Percentiles rank a stretch among this genome's conserved stretches.
Evolutionary conservation across 352 stramenopile genomes (phyloP).

Genomic region (Peronosclerospora sorghi): DNA sequence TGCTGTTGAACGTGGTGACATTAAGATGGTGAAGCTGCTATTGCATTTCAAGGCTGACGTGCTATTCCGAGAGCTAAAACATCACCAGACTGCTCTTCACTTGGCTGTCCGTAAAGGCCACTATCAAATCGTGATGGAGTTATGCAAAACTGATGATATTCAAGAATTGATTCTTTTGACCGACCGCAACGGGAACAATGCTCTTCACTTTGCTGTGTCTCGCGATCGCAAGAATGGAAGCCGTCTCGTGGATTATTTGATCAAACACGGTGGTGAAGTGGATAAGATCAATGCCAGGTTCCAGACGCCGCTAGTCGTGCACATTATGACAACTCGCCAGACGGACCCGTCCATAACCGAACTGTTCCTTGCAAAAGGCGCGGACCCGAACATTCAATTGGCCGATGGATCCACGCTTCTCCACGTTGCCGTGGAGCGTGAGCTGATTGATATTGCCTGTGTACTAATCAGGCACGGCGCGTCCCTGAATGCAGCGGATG

Average conservation of each 20-base stretch:
- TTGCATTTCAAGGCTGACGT: constrained; percentile 80
- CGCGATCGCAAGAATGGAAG: constrained; percentile 75
- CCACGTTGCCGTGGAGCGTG: constrained; percentile 70
- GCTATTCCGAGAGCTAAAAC: constrained; percentile 77
- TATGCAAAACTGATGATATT: constrained; percentile 68
- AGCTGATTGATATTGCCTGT: constrained; percentile 75
- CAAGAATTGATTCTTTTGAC: constrained; percentile 55
- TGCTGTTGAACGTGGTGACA: constrained; percentile 61
- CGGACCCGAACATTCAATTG: constrained; percentile 62
- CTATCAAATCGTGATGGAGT: constrained; percentile 77
- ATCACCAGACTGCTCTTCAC: constrained; percentile 74
- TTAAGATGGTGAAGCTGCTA: constrained; percentile 62
- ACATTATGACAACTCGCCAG: constrained; percentile 80
- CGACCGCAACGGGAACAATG: constrained; percentile 80
- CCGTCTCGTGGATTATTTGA: constrained; percentile 72
- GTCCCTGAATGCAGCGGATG: constrained; percentile 61
- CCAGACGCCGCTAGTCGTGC: constrained; percentile 68
- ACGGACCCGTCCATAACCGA: constrained; percentile 73
- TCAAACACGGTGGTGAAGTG: constrained; percentile 72
- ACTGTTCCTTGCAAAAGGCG: constrained; percentile 49
- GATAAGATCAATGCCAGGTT: constrained; percentile 78
- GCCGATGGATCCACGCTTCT: constrained; percentile 74
- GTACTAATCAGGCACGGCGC: constrained; percentile 57
- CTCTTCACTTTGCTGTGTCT: constrained; percentile 73
- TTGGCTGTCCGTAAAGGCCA: constrained; percentile 75